Base-by-base conservation (phyloP, 1,284 basidiomycete genomes). In the Ceratobasidium sp. region DNA sequence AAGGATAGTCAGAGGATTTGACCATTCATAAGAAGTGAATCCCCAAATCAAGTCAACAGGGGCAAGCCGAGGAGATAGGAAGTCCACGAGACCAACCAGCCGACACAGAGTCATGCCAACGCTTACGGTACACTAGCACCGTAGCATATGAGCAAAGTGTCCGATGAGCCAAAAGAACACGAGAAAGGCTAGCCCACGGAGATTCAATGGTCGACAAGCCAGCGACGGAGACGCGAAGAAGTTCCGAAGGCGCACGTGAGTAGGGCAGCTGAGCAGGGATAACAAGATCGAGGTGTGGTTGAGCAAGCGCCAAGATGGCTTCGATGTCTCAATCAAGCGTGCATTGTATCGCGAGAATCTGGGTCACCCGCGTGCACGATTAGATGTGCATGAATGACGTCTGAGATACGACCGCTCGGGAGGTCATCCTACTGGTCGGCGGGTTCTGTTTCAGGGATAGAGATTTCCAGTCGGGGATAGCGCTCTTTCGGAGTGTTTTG, bases 171-270 rank as follows among this genome's bases (percentile, higher is more conserved):
- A 5, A 38, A 15, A 59, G 13, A 33, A 7, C 23, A 28, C 26
- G 9, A 28, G 26, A 59, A 33, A 56, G 50, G 52, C 26, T n/a
- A 54, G 26, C 17, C 42, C 9, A 1, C 50, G 50, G 67, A 52
- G 42, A 13, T 56, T 56, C 33, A 28, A 40, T 40, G 15, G 15
- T 62, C 59, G 70, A 74, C 52, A 74, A 74, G 57, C 42, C 48
- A 74, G 70, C 70, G 70, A 74, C 52, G 33, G 70, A 74, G 70
- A 44, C 70, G 70, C 70, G 70, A 74, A 52, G 59, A 62, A 74
- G 70, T 44, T 74, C 70, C 70, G 70, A 74, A 48, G 15, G 46
- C 46, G 46, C 70, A 74, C 59, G 70, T 74, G 70, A 74, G 46
- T 59, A 52, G 28, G 38, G 46, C 70, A 74, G 56, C 23, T 74